Conservation (phyloP, 129 eudicot species). For the Silybum marianum region DNA sequence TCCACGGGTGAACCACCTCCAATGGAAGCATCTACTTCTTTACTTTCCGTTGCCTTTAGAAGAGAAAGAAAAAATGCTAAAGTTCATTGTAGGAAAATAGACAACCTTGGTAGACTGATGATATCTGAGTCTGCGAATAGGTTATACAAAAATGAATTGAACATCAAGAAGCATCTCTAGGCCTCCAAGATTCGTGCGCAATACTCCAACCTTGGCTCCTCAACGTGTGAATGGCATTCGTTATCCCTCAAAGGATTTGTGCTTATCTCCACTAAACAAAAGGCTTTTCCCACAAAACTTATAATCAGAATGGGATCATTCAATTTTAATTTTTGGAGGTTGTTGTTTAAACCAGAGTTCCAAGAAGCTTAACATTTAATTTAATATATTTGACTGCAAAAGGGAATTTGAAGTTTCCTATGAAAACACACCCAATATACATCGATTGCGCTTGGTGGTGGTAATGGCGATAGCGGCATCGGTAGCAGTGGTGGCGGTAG, state of each 20-base stretch:
- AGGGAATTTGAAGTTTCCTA: conserved; percentile 11
- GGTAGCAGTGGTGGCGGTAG: too few species aligned
- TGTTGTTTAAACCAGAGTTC: conserved; percentile 6
- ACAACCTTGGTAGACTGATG: too few species aligned
- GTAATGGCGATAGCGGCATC: too few species aligned
- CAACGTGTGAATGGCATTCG: conserved; percentile 35
- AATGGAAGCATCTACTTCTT: too few species aligned
- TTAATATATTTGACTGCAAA: conserved; percentile 10
- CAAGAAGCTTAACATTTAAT: conserved; percentile 1
- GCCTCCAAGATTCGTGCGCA: conserved; percentile 60
- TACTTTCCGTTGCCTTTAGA: too few species aligned
- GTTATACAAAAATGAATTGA: too few species aligned
- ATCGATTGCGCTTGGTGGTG: too few species aligned
- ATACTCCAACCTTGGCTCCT: conserved; percentile 63
- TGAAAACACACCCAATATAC: conserved; percentile 30
- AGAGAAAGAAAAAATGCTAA: too few species aligned
- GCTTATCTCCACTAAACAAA: conserved; percentile 31
- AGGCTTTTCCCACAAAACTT: conserved; percentile 25
- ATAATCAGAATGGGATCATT: neutral
- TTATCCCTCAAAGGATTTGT: conserved; percentile 25
- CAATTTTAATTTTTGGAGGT: conserved; percentile 21
- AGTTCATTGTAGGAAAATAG: too few species aligned
- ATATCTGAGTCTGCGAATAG: too few species aligned
- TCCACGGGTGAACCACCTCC: too few species aligned
- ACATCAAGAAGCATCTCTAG: too few species aligned